These are phyloP conservation scores for Phyllosticta capitalensis DNA, from an alignment of 2,329 filamentous ascomycete genomes.

Conservation along the genomic window DNA sequence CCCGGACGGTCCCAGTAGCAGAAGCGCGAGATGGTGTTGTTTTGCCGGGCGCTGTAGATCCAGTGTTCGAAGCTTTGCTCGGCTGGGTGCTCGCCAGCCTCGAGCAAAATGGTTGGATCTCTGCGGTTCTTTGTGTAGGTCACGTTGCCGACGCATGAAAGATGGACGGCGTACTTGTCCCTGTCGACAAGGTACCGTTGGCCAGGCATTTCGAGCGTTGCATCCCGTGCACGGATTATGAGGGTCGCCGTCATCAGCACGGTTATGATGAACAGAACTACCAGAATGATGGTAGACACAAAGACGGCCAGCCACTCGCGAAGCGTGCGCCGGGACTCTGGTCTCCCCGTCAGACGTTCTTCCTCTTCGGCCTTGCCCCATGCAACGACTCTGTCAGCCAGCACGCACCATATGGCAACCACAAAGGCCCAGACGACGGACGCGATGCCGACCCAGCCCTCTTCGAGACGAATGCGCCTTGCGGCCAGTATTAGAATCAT, in stretches of 20 bases:
- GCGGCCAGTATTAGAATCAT: slow-evolving; percentile 73
- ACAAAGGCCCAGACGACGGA: slow-evolving; percentile 76
- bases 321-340: slow-evolving; percentile 73
- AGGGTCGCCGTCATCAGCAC: slow-evolving; percentile 72
- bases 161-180: slow-evolving; percentile 75
- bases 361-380: slow-evolving; percentile 94
- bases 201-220: slow-evolving; percentile 63
- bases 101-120: slow-evolving; percentile 73
- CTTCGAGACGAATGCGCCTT: slow-evolving; percentile 64
- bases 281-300: slow-evolving; percentile 60
- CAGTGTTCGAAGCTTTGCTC: slow-evolving; percentile 73
- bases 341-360: slow-evolving; percentile 78
- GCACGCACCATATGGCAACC: slow-evolving; percentile 68
- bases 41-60: slow-evolving; percentile 63
- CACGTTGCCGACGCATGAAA: slow-evolving; percentile 70
- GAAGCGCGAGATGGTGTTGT: slow-evolving; percentile 77
- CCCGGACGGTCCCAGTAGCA: slow-evolving; percentile 95
- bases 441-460: slow-evolving; percentile 83
- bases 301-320: slow-evolving; percentile 78
- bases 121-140: slow-evolving; percentile 44
- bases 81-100: slow-evolving; percentile 71
- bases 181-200: slow-evolving; percentile 71
- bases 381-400: slow-evolving; percentile 71
- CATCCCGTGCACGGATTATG: slow-evolving; percentile 69
- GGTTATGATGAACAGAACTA: slow-evolving; percentile 56